These are phyloP conservation scores for Neurospora sp. DNA, from an alignment of 495 filamentous ascomycete genomes.

Conservation along the genomic window DNA sequence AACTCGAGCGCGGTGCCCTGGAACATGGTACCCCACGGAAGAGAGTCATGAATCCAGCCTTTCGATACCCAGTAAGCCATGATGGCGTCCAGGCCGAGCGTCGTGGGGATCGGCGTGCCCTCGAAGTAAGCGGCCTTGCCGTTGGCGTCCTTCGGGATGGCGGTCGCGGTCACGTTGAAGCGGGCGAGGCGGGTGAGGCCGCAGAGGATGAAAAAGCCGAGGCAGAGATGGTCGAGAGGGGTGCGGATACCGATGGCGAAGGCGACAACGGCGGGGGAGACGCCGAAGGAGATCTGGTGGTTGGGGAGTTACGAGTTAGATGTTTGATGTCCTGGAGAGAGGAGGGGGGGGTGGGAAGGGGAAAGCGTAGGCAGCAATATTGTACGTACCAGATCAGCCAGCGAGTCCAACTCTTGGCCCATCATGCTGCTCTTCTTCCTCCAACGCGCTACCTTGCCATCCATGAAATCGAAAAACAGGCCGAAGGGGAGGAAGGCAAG, in stretches of 20 bases:
- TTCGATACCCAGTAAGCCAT: slow-evolving; percentile 86
- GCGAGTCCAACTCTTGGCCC: slow-evolving; percentile 96
- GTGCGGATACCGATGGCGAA: slow-evolving; percentile 89
- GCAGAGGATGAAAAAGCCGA: slow-evolving; percentile 88
- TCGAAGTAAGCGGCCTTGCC: slow-evolving; percentile 95
- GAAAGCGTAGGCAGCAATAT: background rate
- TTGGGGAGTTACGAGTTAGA: background rate
- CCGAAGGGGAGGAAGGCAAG: slow-evolving; percentile 86
- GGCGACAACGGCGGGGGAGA: slow-evolving; percentile 75
- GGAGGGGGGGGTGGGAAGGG: no score
- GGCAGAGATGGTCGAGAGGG: slow-evolving; percentile 69
- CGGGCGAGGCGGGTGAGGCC: slow-evolving; percentile 88
- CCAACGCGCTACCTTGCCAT: slow-evolving; percentile 93
- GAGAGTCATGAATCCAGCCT: slow-evolving; percentile 65
- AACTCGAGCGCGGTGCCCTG: slow-evolving; percentile 66
- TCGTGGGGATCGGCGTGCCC: slow-evolving; percentile 91
- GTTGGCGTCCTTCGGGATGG: slow-evolving; percentile 78
- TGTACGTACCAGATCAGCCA: slow-evolving; percentile 75
- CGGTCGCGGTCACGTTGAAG: slow-evolving; percentile 90
- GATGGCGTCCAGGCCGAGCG: slow-evolving; percentile 61
- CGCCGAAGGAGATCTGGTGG: slow-evolving; percentile 83
- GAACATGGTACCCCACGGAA: slow-evolving; percentile 60
- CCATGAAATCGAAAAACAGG: slow-evolving; percentile 97
- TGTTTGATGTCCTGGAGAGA: background rate
- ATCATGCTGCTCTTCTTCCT: slow-evolving; percentile 90